These are phyloP conservation scores for Hypoxylon sp. DNA, from an alignment of 2,329 filamentous ascomycete species.

Conservation along the genomic window DNA sequence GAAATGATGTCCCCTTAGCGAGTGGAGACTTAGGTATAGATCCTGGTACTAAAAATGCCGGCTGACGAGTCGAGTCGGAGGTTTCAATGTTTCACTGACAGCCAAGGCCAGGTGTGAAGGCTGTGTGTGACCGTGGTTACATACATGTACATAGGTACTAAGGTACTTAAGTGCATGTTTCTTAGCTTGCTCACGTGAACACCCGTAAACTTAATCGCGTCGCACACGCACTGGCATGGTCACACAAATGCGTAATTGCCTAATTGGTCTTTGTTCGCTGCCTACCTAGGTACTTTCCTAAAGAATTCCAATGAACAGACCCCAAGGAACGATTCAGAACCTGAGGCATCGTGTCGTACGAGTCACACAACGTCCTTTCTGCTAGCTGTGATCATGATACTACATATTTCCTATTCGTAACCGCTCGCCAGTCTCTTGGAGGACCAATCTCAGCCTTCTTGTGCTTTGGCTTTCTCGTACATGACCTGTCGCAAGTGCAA, in stretches of 20 bases:
- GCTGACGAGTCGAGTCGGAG: slow-evolving; percentile 9
- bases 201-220: slow-evolving; percentile 46
- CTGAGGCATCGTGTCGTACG: slow-evolving; percentile 16
- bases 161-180: slow-evolving; percentile 10
- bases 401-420: neutral
- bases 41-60: slow-evolving; percentile 15
- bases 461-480: slow-evolving; percentile 4
- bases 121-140: neutral
- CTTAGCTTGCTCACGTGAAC: slow-evolving; percentile 44
- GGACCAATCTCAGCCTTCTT: neutral
- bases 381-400: slow-evolving; percentile 15
- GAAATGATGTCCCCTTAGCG: slow-evolving; percentile 47
- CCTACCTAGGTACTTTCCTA: too few species aligned
- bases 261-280: slow-evolving; percentile 16
- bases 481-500: slow-evolving; percentile 25
- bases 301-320: neutral
- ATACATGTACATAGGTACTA: too few species aligned
- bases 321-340: slow-evolving; percentile 1
- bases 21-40: slow-evolving; percentile 19
- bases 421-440: neutral
- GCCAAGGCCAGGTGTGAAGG: neutral
- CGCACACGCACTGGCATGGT: slow-evolving; percentile 26
- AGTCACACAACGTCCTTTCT: slow-evolving; percentile 16
- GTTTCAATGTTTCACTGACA: neutral
- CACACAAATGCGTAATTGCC: slow-evolving; percentile 10